A percentile compares a stretch with the other conserved stretches of the same genome.
phyloP scores from a whole-genome alignment of 768 basidiomycete species.

The Podaxis mareebaensis region DNA sequence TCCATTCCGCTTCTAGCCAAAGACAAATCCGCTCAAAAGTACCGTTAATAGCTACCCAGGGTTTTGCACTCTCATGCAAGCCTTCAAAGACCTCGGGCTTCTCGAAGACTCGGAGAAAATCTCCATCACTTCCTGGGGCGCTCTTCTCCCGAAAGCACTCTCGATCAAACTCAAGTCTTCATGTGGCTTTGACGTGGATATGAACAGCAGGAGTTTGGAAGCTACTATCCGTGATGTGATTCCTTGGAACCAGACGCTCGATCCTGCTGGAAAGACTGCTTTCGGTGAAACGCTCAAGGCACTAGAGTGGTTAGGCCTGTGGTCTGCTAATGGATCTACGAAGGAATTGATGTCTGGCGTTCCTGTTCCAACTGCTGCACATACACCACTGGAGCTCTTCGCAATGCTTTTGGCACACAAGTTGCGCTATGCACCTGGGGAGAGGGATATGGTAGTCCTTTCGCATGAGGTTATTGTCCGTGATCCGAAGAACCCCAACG shows the following conservation, averaged over 20 bases:
- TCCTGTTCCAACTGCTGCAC: neutral
- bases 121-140: conserved; percentile 39
- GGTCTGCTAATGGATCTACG: neutral
- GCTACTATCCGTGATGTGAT: neutral
- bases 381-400: conserved; percentile 71
- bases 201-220: conserved; percentile 10
- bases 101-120: conserved; percentile 46
- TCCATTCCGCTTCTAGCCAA: neutral
- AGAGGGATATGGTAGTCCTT: conserved; percentile 87
- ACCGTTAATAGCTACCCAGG: conserved; percentile 69
- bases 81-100: conserved; percentile 71
- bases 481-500: conserved; percentile 14
- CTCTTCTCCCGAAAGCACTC: conserved; percentile 32
- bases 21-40: neutral
- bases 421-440: conserved; percentile 65
- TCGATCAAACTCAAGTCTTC: conserved; percentile 19
- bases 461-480: conserved; percentile 75
- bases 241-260: neutral
- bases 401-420: conserved; percentile 70
- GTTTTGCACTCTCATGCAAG: conserved; percentile 71
- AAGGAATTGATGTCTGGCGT: neutral
- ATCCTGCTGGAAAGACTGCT: neutral
- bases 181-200: neutral
- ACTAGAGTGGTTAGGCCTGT: conserved; percentile 13
- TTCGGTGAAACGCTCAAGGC: conserved; percentile 1